These are phyloP conservation scores for Trichoderma simmonsii DNA, from an alignment of 2,329 filamentous ascomycete genomes.

Conservation along the genomic window DNA sequence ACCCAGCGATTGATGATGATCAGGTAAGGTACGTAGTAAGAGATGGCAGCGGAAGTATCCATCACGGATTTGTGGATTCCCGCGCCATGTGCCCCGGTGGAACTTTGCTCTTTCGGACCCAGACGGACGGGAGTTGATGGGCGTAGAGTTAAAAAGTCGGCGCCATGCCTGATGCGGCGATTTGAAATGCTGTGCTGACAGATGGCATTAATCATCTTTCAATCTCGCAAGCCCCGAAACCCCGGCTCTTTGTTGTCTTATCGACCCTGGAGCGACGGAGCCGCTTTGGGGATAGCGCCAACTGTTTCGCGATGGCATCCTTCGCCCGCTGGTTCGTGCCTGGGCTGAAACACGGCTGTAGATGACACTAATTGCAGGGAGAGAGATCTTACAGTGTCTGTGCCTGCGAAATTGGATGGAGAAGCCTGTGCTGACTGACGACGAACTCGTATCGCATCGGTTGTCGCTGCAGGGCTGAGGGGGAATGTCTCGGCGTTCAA, in stretches of 20 bases:
- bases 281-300: neutral
- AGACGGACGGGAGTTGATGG: neutral
- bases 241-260: neutral
- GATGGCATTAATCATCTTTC: neutral
- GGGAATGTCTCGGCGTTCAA: neutral
- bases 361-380: neutral
- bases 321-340: neutral
- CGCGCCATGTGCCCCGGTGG: slow-evolving; percentile 1
- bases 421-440: neutral
- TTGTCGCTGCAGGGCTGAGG: neutral
- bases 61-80: neutral
- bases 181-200: slow-evolving; percentile 1
- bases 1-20: neutral
- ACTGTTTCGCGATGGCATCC: neutral
- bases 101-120: neutral
- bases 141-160: neutral
- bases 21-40: neutral
- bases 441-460: neutral
- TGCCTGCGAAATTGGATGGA: neutral
- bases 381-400: neutral
- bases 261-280: neutral
- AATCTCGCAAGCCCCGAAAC: neutral
- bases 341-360: neutral
- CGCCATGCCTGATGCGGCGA: slow-evolving; percentile 5
- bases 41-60: neutral